Base-by-base conservation (phyloP, 257 asterid species). In the Echium plantagineum region DNA sequence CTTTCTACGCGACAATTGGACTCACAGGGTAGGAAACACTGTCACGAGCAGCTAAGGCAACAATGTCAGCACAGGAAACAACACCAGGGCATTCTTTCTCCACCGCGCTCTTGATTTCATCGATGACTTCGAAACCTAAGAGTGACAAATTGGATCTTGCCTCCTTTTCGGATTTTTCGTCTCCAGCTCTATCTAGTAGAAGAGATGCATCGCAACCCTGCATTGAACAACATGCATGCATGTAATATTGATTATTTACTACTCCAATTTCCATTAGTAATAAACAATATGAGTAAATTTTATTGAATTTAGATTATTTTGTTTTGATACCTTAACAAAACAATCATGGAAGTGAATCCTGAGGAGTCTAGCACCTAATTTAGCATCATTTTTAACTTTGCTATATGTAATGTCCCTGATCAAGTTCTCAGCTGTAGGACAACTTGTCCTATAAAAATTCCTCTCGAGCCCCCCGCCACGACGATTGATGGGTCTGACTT, bases 151-250 rank as follows among this genome's bases (percentile, higher is more conserved):
- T 81, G 6, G 85, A 84, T 5, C 58, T 0, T 4, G 85, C 70
- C n/a, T 62, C 76, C 59, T 68, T 82, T 55, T 81, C 85, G 7
- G 81, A 80, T 3, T 61, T 24, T n/a, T 78, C 71, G 15, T 51
- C 71, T 24, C 69, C 17, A 1, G 65, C 65, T 0, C 75, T 67
- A 18, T 74, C 67, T 13, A 81, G 51, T 59, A 81, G 48, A n/a
- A 81, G 69, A 1, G 85, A 81, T 10, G 69, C 85, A 62, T 81
- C 85, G 66, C 83, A 78, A 0, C 82, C 87, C 85, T 81, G 66
- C 13, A 52, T 46, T 49, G 26, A 24, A 28, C 5, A 28, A 6
- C 32, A 28, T 28, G 32, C 32, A 28, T 28, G 32, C 32, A 28
- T 28, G 32, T 6, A 28, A 2, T 28, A 4, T 28, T 28, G 4